phyloP scores from a whole-genome alignment of 345 rosid genomes.

The Populus euphratica region DNA sequence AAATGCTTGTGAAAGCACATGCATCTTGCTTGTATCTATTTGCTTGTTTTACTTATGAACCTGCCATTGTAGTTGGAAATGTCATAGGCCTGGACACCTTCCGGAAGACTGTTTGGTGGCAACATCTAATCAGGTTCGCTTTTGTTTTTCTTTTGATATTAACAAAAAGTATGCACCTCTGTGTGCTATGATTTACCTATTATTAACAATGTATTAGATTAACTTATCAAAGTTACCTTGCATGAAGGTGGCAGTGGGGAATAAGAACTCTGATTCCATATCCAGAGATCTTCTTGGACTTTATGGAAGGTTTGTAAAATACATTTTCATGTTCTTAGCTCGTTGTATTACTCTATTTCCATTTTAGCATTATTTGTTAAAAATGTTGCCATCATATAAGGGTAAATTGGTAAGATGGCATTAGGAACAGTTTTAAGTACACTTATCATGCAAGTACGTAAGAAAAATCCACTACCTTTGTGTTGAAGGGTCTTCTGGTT shows the following conservation, averaged over 20 bases:
- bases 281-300: slow-evolving; percentile 54
- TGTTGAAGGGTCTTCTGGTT: no score
- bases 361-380: no score
- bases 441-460: no score
- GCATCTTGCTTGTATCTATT: background rate
- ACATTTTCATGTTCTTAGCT: background rate
- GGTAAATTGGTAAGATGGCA: no score
- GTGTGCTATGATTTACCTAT: background rate
- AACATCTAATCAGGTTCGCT: slow-evolving; percentile 37
- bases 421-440: no score
- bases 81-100: slow-evolving; percentile 71
- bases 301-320: slow-evolving; percentile 50
- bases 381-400: no score
- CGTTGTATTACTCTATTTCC: no score
- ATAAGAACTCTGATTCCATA: slow-evolving; percentile 30
- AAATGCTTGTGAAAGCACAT: background rate
- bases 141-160: slow-evolving; percentile 1
- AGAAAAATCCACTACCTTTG: no score
- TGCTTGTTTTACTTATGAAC: background rate
- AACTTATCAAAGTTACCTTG: slow-evolving; percentile 7
- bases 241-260: slow-evolving; percentile 33
- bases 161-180: background rate
- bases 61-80: slow-evolving; percentile 47
- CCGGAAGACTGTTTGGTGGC: slow-evolving; percentile 57
- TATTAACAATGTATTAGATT: background rate